These are phyloP conservation scores for Funneliformis geosporum DNA, from an alignment of 192 early-diverging fungal genomes.

Conservation along the genomic window DNA sequence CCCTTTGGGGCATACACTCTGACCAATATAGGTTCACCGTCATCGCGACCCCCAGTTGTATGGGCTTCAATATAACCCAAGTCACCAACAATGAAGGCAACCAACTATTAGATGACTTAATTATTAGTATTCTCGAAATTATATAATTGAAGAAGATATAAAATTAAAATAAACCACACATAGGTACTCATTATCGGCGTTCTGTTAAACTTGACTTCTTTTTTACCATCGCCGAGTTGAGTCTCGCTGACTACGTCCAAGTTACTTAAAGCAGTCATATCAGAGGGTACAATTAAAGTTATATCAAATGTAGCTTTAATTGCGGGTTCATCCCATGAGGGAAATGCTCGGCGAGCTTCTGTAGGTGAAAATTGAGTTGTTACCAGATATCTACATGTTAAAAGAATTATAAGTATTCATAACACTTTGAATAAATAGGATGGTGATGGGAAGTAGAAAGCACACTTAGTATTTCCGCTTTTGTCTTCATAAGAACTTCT, in stretches of 20 bases:
- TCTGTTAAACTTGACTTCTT: conserved; percentile 83
- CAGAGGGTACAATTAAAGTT: conserved; percentile 74
- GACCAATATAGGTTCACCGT: conserved; percentile 71
- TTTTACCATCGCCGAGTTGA: conserved; percentile 57
- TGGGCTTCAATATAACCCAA: conserved; percentile 88
- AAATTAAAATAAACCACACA: conserved; percentile 43
- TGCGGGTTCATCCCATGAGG: conserved; percentile 97
- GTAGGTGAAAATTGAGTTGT: conserved; percentile 96
- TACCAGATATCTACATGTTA: conserved; percentile 66
- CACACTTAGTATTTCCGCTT: conserved; percentile 25
- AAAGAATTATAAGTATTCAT: background rate
- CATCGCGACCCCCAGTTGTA: conserved; percentile 66
- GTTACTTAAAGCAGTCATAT: conserved; percentile 87
- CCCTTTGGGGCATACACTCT: conserved; percentile 88
- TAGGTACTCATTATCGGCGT: conserved; percentile 97
- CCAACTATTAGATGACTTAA: conserved; percentile 43
- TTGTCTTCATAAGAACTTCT: conserved; percentile 64
- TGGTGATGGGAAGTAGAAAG: background rate
- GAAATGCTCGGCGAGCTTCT: conserved; percentile 87
- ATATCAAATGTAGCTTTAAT: conserved; percentile 95
- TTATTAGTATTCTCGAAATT: background rate
- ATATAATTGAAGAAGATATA: background rate
- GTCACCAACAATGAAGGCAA: conserved; percentile 92
- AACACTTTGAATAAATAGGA: background rate
- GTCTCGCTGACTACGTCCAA: conserved; percentile 81